These are phyloP conservation scores for Sclerotiophoma versabilis DNA, from an alignment of 2,329 filamentous ascomycete genomes.

Conservation along the genomic window DNA sequence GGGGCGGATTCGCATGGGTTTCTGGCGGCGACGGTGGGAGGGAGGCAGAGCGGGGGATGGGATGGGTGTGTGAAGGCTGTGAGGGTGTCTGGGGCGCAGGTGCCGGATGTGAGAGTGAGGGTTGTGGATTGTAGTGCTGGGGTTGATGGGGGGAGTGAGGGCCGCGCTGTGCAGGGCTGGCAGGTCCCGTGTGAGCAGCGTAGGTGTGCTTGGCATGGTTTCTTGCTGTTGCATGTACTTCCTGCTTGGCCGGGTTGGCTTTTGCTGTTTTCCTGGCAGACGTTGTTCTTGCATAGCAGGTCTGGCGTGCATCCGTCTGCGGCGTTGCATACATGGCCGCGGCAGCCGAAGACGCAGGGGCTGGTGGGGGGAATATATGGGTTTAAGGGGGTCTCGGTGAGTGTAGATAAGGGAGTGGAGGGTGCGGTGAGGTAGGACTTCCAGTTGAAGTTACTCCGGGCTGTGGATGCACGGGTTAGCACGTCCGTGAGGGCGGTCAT, in stretches of 20 bases:
- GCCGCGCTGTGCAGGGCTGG: slow-evolving; percentile 21
- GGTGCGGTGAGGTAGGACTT: slow-evolving; percentile 34
- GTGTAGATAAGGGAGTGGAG: slow-evolving; percentile 21
- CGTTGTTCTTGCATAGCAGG: slow-evolving; percentile 43
- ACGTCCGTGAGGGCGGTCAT: slow-evolving; percentile 34
- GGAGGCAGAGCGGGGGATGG: background rate
- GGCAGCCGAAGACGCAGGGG: slow-evolving; percentile 42
- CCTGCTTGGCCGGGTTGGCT: slow-evolving; percentile 38
- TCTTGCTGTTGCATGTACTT: slow-evolving; percentile 37
- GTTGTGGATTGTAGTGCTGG: no score
- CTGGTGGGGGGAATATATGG: slow-evolving; percentile 40
- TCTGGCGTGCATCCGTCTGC: slow-evolving; percentile 36
- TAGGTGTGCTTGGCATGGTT: slow-evolving; percentile 38
- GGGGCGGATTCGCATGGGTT: background rate
- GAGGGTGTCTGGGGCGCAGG: background rate
- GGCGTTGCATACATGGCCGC: slow-evolving; percentile 39
- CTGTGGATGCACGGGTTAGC: slow-evolving; percentile 29
- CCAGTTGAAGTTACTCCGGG: slow-evolving; percentile 45
- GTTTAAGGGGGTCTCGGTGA: slow-evolving; percentile 34
- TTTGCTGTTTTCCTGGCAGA: slow-evolving; percentile 31
- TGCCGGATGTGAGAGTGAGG: no score
- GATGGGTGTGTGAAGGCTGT: background rate
- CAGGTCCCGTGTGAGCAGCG: slow-evolving; percentile 34
- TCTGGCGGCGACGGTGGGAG: background rate
- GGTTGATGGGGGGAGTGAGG: no score